Conservation (phyloP, 2,329 filamentous ascomycete species). For the Fusarium foetens region DNA sequence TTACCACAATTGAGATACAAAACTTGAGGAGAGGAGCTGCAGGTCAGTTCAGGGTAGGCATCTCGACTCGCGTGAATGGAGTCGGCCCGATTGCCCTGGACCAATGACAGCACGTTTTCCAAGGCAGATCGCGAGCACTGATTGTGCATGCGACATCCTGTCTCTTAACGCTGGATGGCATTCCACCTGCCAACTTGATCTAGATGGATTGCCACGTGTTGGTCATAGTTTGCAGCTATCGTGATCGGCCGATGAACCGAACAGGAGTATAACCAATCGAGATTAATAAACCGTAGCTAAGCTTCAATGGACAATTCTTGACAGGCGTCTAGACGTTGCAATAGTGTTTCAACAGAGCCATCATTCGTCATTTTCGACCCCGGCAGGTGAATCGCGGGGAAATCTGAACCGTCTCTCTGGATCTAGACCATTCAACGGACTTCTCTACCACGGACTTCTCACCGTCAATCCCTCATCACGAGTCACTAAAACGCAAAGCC, state of each 20-base stretch:
- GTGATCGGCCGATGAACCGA: not conserved
- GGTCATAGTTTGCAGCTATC: not conserved
- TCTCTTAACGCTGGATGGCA: not conserved
- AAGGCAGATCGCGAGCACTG: accelerated
- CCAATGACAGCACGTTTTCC: not conserved
- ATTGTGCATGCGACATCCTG: not conserved
- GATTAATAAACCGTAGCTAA: not conserved
- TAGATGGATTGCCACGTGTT: not conserved
- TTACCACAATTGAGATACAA: too few relatives aligned
- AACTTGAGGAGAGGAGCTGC: too few relatives aligned
- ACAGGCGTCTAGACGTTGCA: too few relatives aligned
- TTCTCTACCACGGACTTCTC: conserved; percentile 6
- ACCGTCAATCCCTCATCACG: not conserved
- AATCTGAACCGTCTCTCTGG: not conserved
- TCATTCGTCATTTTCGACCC: not conserved
- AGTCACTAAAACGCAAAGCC: not conserved
- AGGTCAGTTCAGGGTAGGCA: not conserved
- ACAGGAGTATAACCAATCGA: not conserved
- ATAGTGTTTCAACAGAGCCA: not conserved
- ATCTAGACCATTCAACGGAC: not conserved
- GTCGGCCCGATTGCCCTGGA: not conserved
- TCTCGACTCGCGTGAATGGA: accelerated
- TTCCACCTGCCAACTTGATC: not conserved
- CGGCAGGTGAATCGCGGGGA: conserved; percentile 1
- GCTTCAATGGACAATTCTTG: not conserved